Percentiles rank a stretch among this genome's conserved stretches.
phyloP scores from a whole-genome alignment of 2,329 filamentous ascomycete genomes.

The Fusarium paranaense region DNA sequence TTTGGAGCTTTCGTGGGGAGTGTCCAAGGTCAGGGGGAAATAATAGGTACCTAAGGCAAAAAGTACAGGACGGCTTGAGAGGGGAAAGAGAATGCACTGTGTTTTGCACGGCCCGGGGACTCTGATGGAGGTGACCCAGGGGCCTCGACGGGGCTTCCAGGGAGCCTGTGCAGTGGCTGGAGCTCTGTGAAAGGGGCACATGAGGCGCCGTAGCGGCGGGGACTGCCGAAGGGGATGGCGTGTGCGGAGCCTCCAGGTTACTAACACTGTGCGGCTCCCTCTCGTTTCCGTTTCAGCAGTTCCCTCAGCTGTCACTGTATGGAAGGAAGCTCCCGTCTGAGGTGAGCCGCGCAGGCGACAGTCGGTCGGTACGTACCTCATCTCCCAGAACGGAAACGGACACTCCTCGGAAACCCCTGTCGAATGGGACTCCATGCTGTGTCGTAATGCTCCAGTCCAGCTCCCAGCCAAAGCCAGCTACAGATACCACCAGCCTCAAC shows the following conservation, averaged over 20 bases:
- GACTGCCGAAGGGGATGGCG: not conserved
- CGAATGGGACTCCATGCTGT: constrained; percentile 29
- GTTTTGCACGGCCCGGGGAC: not conserved
- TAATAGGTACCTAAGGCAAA: constrained; percentile 39
- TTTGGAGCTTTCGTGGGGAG: constrained; percentile 46
- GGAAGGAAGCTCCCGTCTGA: constrained; percentile 12
- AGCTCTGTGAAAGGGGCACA: not conserved
- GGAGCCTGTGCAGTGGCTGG: not conserved
- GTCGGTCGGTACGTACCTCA: constrained; percentile 1
- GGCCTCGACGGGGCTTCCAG: not conserved
- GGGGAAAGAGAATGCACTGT: constrained; percentile 25
- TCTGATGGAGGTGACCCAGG: not conserved
- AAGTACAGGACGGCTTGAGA: constrained; percentile 4
- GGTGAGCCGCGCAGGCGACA: not conserved
- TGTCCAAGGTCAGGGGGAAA: constrained; percentile 33
- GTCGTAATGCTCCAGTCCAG: constrained; percentile 35
- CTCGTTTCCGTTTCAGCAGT: constrained; percentile 4
- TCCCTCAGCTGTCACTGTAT: constrained; percentile 1
- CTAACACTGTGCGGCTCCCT: constrained; percentile 37
- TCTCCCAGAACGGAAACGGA: constrained; percentile 19
- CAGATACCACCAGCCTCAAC: constrained; percentile 32
- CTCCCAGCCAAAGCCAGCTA: constrained; percentile 28
- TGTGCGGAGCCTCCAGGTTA: not conserved
- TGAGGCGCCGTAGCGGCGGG: not conserved
- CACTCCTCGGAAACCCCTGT: constrained; percentile 22